Evolutionary conservation across 768 basidiomycete species (phyloP).

Genomic region (Sistotremastrum niveocremeum): DNA sequence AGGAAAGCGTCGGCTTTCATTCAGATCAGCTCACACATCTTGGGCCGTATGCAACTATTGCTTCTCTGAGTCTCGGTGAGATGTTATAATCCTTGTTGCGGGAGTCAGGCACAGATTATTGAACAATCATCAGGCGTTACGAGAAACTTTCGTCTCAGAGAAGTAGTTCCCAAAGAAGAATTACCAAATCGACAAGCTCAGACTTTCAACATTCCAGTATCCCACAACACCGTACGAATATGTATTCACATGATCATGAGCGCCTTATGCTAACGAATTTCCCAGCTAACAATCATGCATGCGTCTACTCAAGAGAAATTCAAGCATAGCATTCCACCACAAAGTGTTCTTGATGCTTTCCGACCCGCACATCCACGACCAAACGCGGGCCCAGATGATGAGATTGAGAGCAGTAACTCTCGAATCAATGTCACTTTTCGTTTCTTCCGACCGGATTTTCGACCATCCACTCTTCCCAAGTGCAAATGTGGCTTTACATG

Average conservation of each 20-base stretch:
- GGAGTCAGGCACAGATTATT: background rate
- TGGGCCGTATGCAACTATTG: slow-evolving; percentile 77
- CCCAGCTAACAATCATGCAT: slow-evolving; percentile 75
- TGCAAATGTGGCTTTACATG: slow-evolving; percentile 66
- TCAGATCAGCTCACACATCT: slow-evolving; percentile 72
- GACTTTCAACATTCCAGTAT: slow-evolving; percentile 64
- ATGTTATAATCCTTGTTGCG: background rate
- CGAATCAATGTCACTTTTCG: slow-evolving; percentile 82
- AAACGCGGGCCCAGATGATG: slow-evolving; percentile 1
- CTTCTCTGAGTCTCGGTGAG: slow-evolving; percentile 68
- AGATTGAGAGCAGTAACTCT: slow-evolving; percentile 38
- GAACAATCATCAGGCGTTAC: slow-evolving; percentile 36
- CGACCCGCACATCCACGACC: slow-evolving; percentile 36
- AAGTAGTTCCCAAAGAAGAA: slow-evolving; percentile 59
- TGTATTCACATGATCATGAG: background rate
- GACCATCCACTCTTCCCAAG: slow-evolving; percentile 46
- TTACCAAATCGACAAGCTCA: slow-evolving; percentile 40
- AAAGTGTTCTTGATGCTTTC: slow-evolving; percentile 56
- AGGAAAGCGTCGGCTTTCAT: slow-evolving; percentile 73
- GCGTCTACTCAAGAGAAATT: slow-evolving; percentile 71
- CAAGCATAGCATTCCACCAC: slow-evolving; percentile 70
- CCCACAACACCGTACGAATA: slow-evolving; percentile 56
- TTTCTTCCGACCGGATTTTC: slow-evolving; percentile 76
- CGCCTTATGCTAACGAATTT: background rate
- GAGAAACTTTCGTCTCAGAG: slow-evolving; percentile 59